phyloP scores from a whole-genome alignment of 1,139 yeast genomes.

The Yamadazyma aaseri region DNA sequence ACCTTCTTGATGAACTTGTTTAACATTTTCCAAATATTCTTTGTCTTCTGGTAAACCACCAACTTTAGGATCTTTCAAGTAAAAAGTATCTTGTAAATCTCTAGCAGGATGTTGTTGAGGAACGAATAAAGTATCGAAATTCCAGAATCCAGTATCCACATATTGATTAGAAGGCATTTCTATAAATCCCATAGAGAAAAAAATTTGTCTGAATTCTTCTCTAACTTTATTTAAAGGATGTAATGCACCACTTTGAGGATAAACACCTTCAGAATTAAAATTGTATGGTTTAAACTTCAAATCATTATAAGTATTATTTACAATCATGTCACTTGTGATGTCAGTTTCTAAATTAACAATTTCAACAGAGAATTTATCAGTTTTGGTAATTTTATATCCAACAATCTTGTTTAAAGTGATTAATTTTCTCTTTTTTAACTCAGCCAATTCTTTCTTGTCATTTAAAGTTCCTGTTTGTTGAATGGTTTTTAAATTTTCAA shows the following conservation, averaged over 20 bases:
- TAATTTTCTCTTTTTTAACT: constrained; percentile 92
- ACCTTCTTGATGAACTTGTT: constrained; percentile 84
- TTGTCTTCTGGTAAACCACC: constrained; percentile 83
- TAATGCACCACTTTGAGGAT: constrained; percentile 85
- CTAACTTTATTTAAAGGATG: constrained; percentile 96
- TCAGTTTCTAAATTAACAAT: constrained; percentile 88
- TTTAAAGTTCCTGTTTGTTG: constrained; percentile 54
- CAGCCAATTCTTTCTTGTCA: constrained; percentile 69
- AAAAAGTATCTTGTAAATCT: constrained; percentile 97
- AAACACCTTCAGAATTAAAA: constrained; percentile 91
- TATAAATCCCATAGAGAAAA: constrained; percentile 95
- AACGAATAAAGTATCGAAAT: constrained; percentile 90
- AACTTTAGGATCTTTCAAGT: constrained; percentile 83
- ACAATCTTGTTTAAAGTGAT: constrained; percentile 68
- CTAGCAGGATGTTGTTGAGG: constrained; percentile 99
- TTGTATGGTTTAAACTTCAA: constrained; percentile 92
- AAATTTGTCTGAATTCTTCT: constrained; percentile 96
- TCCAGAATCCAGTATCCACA: constrained; percentile 99
- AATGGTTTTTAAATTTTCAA: constrained; percentile 60
- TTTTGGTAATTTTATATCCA: constrained; percentile 76
- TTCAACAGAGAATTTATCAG: constrained; percentile 77
- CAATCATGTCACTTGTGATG: constrained; percentile 87
- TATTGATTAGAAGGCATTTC: constrained; percentile 99
- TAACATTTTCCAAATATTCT: constrained; percentile 73
- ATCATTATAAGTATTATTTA: constrained; percentile 75